phyloP scores from a whole-genome alignment of 257 asterid genomes.

The Przewalskia tangutica region DNA sequence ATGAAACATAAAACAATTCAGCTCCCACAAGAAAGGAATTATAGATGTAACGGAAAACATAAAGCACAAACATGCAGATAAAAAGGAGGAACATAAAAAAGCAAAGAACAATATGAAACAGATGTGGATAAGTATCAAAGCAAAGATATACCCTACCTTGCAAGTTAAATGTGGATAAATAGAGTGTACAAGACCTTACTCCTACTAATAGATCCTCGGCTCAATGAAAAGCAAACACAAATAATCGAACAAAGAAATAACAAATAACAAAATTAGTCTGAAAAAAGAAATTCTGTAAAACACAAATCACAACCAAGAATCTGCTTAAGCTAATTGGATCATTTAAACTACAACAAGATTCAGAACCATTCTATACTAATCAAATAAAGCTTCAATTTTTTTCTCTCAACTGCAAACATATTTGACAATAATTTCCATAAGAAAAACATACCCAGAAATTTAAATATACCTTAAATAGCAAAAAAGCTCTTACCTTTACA shows the following conservation, averaged over 20 bases:
- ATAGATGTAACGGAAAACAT: slow-evolving; percentile 12
- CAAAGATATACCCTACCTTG: too few relatives aligned
- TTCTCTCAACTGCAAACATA: not conserved
- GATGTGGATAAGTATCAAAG: slow-evolving; percentile 20
- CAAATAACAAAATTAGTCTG: too few relatives aligned
- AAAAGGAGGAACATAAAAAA: not conserved
- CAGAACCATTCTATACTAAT: not conserved
- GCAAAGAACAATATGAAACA: slow-evolving; percentile 11
- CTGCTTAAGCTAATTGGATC: not conserved
- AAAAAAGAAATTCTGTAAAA: not conserved
- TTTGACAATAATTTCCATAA: not conserved
- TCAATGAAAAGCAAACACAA: too few relatives aligned
- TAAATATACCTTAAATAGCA: too few relatives aligned
- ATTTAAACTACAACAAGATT: not conserved
- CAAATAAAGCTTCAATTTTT: not conserved
- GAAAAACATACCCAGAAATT: not conserved
- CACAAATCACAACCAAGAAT: not conserved
- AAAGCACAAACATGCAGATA: slow-evolving; percentile 14
- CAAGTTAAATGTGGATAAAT: too few relatives aligned
- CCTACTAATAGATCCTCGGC: too few relatives aligned
- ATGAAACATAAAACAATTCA: slow-evolving; percentile 13
- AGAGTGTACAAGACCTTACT: too few relatives aligned
- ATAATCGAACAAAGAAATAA: too few relatives aligned
- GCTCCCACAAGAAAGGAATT: slow-evolving; percentile 36
- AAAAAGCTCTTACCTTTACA: slow-evolving; percentile 37